Evolutionary conservation across 805 yeast species (phyloP).

Genomic region (Candida tibetensis): DNA sequence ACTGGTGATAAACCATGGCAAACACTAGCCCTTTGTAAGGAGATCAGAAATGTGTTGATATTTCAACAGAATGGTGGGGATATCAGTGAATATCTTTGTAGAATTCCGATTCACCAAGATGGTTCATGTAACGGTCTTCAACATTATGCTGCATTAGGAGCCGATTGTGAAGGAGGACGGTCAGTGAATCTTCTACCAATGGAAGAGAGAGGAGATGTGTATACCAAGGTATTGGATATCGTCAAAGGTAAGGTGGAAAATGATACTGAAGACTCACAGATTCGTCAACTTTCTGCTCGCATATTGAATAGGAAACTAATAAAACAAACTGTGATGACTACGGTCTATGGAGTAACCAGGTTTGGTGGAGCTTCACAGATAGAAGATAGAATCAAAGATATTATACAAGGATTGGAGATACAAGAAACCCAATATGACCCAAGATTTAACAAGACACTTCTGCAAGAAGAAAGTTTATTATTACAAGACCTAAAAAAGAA

Average conservation of each 20-base stretch:
- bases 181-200: constrained; percentile 36
- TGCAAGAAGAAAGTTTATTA: no score
- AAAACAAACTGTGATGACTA: constrained; percentile 45
- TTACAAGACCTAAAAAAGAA: neutral
- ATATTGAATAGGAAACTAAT: constrained; percentile 27
- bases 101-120: constrained; percentile 42
- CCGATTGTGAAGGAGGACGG: constrained; percentile 34
- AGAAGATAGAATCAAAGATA: constrained; percentile 19
- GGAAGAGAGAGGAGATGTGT: constrained; percentile 29
- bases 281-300: neutral
- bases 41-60: constrained; percentile 21
- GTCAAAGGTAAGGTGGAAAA: constrained; percentile 16
- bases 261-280: constrained; percentile 1
- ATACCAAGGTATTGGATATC: constrained; percentile 27
- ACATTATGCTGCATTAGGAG: constrained; percentile 44
- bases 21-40: constrained; percentile 33
- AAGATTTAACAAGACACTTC: neutral
- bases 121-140: constrained; percentile 48
- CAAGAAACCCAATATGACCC: neutral
- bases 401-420: constrained; percentile 15
- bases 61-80: constrained; percentile 16
- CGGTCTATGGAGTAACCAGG: constrained; percentile 43
- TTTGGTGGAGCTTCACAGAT: constrained; percentile 38
- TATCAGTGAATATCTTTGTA: constrained; percentile 19
- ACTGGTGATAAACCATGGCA: constrained; percentile 42